These are phyloP conservation scores for Malus hybrid DNA, from an alignment of 331 rosid species.

Conservation along the genomic window DNA sequence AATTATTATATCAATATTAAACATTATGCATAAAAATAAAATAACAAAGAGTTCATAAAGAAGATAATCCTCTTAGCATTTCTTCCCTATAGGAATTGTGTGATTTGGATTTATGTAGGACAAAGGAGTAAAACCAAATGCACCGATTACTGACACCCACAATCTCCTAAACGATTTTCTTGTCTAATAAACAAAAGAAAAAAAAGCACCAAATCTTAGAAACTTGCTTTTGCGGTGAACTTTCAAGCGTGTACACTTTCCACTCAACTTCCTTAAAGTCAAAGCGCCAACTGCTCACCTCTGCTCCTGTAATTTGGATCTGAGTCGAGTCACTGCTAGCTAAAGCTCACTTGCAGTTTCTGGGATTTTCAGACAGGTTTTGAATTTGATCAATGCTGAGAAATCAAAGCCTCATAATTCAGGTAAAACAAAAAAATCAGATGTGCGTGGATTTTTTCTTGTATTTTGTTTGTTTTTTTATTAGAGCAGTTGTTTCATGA, in stretches of 20 bases:
- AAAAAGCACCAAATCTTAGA: conserved; percentile 4
- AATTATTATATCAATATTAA: too few relatives aligned
- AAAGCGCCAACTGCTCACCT: conserved; percentile 36
- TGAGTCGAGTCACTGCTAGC: conserved; percentile 28
- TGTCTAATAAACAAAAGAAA: conserved; percentile 26
- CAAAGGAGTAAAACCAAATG: background rate
- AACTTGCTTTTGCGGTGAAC: conserved; percentile 14
- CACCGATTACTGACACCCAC: conserved; percentile 24
- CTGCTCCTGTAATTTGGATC: conserved; percentile 32
- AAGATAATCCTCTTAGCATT: background rate
- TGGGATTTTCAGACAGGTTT: background rate
- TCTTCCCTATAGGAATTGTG: background rate
- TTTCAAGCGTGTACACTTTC: conserved; percentile 14
- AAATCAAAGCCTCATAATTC: conserved; percentile 10
- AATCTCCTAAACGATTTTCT: conserved; percentile 34
- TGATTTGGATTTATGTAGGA: conserved; percentile 4
- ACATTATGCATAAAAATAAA: too few relatives aligned
- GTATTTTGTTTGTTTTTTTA: background rate
- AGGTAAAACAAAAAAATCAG: conserved; percentile 1
- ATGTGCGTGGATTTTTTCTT: conserved; percentile 4
- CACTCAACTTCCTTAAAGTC: conserved; percentile 31
- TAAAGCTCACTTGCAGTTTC: conserved; percentile 16
- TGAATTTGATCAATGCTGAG: conserved; percentile 13
- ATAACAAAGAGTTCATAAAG: fast-evolving
- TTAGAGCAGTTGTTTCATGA: background rate